These are phyloP conservation scores for Colletotrichum sansevieriae DNA, from an alignment of 2,329 filamentous ascomycete genomes.

Conservation along the genomic window DNA sequence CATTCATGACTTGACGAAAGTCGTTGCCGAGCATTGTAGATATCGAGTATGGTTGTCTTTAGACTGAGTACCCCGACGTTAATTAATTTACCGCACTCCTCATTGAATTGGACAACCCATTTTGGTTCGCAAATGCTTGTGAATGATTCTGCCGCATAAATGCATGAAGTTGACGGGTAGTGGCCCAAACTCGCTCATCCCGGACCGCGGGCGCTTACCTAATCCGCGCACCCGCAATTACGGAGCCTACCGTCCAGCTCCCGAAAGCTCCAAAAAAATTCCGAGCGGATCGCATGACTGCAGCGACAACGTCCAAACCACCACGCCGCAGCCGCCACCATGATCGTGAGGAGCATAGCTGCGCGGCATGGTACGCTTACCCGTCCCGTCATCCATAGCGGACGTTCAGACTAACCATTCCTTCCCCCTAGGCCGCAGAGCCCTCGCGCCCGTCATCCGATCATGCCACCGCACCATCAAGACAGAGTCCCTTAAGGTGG, in stretches of 20 bases:
- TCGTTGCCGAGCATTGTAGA: constrained; percentile 48
- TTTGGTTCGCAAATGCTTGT: neutral
- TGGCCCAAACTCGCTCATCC: neutral
- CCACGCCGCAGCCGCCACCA: constrained; percentile 51
- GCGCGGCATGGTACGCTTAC: constrained; percentile 67
- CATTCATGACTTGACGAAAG: constrained; percentile 54
- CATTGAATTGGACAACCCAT: neutral
- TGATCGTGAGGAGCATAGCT: constrained; percentile 69
- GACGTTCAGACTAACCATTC: constrained; percentile 41
- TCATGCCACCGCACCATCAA: constrained; percentile 56
- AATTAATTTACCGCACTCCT: constrained; percentile 40
- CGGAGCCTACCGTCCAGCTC: constrained; percentile 36
- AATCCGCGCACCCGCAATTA: constrained; percentile 3
- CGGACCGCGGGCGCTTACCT: constrained; percentile 24
- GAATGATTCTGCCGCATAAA: neutral
- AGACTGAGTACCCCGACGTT: constrained; percentile 42
- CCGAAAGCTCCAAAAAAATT: constrained; percentile 41
- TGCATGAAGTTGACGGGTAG: neutral
- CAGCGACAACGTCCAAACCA: constrained; percentile 61
- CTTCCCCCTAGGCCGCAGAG: constrained; percentile 62
- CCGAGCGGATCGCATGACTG: constrained; percentile 32
- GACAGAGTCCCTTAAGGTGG: constrained; percentile 47
- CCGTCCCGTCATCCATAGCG: neutral
- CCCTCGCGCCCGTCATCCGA: constrained; percentile 60
- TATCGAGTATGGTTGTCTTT: constrained; percentile 44